phyloP scores from a whole-genome alignment of 2,329 filamentous ascomycete species.

The Fusarium sp. region DNA sequence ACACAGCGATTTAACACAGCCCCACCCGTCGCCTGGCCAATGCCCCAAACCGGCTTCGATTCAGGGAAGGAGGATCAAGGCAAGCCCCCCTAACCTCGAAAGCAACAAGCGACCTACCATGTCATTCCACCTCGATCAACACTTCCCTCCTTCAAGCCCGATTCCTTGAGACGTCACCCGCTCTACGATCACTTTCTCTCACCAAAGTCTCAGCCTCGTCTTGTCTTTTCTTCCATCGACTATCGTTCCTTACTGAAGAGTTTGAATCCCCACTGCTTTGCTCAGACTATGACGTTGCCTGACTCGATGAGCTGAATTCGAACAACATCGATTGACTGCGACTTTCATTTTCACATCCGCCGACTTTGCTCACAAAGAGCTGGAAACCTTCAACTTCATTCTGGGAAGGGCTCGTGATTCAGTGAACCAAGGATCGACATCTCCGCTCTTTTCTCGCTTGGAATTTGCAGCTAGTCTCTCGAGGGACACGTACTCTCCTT shows the following conservation, averaged over 20 bases:
- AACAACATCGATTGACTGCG: conserved; percentile 31
- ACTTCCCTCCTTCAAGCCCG: conserved; percentile 47
- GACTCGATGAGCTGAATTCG: conserved; percentile 45
- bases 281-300: conserved; percentile 49
- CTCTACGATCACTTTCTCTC: conserved; percentile 18
- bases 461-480: conserved; percentile 25
- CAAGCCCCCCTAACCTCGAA: conserved; percentile 43
- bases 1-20: conserved; percentile 34
- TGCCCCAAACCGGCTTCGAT: conserved; percentile 45
- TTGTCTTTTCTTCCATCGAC: conserved; percentile 25
- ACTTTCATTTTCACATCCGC: conserved; percentile 17
- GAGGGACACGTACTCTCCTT: conserved; percentile 46
- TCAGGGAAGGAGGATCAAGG: conserved; percentile 38
- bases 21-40: conserved; percentile 53
- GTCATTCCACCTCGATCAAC: conserved; percentile 48
- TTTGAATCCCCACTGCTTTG: conserved; percentile 28
- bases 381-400: not conserved
- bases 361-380: conserved; percentile 6
- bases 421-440: conserved; percentile 20
- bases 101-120: conserved; percentile 38
- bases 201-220: conserved; percentile 32
- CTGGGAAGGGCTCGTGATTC: conserved; percentile 1
- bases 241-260: conserved; percentile 31
- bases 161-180: conserved; percentile 34
- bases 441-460: conserved; percentile 35